Base-by-base conservation (phyloP, 495 filamentous ascomycete genomes). In the Amorphotheca resinae region DNA sequence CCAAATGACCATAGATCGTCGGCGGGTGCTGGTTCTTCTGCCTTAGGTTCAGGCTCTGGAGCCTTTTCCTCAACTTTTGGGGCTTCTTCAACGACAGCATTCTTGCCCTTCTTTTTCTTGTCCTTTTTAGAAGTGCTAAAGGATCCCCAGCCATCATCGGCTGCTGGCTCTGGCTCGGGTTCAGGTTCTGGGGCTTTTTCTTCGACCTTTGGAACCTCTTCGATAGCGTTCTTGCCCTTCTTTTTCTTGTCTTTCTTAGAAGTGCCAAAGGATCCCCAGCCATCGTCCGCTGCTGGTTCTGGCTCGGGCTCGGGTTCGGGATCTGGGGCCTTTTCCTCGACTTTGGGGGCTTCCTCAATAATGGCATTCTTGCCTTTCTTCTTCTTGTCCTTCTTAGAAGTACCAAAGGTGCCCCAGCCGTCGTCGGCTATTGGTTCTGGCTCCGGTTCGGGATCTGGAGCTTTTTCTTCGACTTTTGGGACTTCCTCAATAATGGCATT, bases 211-310 rank as follows among this genome's bases (percentile, higher is more conserved):
- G 33, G 42, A 23, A 38, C 21, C 36, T 41, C 48, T 45, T 41
- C 45, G 23, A 51, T 15, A 38, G 12, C 41, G 8, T 38, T 38
- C 38, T 58, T 60, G 26, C 43, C 51, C 31, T 62, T 65, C 55
- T 62, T 60, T 35, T 60, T 61, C 49, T 66, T 67, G 46, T 59
- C 58, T 35, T 53, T 53, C 41, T 64, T 67, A 42, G 59, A 61
- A n/a, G 56, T 49, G 12, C 43, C 23, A n/a, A 54, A 52, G 8
- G 40, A 21, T 14, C 51, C 55, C 58, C 55, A 64, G 15, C 50
- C 38, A 28, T 61, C 50, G 8, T 58, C 51, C 15, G 38, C 46
- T 36, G 45, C 43, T 31, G 37, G 22, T n/a, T 16, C 23, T 9
- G 33, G 37, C 31, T 51, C 51, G 5, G 51, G 38, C 8, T 53